Percentiles rank a stretch among this genome's conserved stretches.
Evolutionary conservation across 768 basidiomycete genomes (phyloP).

Genomic region (Boletus fagicola): DNA sequence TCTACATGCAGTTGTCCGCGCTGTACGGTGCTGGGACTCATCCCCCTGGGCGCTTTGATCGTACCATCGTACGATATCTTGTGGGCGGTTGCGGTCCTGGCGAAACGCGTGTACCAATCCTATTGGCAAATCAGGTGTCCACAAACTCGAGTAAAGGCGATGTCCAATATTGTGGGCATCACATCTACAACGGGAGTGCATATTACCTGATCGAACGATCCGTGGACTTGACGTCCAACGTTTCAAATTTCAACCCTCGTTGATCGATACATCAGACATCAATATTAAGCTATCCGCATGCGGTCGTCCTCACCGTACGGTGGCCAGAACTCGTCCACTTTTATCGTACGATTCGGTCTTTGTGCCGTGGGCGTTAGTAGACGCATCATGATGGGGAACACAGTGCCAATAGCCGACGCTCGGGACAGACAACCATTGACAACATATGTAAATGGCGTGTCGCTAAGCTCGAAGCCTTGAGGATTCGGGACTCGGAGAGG

Average conservation of each 20-base stretch:
- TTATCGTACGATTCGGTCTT: background rate
- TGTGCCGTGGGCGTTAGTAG: too few species aligned
- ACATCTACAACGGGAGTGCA: background rate
- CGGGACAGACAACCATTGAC: too few species aligned
- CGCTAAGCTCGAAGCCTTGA: background rate
- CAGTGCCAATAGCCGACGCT: background rate
- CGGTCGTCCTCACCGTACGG: background rate
- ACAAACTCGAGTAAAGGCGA: background rate
- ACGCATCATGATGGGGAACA: too few species aligned
- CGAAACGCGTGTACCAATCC: background rate
- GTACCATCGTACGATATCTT: background rate
- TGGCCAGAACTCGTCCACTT: background rate
- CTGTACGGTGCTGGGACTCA: background rate
- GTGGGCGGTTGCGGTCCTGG: background rate
- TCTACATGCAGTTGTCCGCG: background rate
- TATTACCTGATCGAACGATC: conserved; percentile 1
- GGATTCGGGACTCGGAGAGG: background rate
- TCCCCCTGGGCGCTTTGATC: background rate
- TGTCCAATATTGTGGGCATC: background rate
- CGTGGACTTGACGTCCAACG: background rate
- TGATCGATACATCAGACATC: background rate
- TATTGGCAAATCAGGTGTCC: background rate
- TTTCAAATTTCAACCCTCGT: background rate
- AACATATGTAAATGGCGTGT: background rate
- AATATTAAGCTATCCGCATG: background rate